These are phyloP conservation scores for Spergularia azorica DNA, from an alignment of 179 eudicot species.

Conservation along the genomic window DNA sequence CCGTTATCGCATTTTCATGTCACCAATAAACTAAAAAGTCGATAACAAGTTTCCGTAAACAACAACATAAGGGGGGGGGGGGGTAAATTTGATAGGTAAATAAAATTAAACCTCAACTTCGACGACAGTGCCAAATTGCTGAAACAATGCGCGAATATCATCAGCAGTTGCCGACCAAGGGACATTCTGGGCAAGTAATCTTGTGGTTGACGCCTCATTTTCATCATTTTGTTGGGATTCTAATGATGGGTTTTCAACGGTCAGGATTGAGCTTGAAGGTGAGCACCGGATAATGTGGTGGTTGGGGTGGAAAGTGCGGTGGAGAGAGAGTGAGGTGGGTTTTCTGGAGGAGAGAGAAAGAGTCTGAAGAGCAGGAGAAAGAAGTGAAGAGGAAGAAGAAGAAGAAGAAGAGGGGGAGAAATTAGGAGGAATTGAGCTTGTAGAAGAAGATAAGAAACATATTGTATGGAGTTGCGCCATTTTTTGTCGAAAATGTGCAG, in stretches of 20 bases:
- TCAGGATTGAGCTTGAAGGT: constrained; percentile 30
- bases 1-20: background rate
- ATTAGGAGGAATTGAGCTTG: constrained; percentile 14
- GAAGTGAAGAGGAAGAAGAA: background rate
- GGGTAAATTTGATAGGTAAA: no score
- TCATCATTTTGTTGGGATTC: constrained; percentile 24
- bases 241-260: constrained; percentile 23
- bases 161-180: constrained; percentile 74
- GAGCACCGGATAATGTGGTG: constrained; percentile 26
- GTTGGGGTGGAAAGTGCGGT: constrained; percentile 18
- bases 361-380: constrained; percentile 1
- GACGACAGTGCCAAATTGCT: constrained; percentile 67
- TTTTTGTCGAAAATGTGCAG: background rate
- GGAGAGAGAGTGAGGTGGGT: constrained; percentile 23
- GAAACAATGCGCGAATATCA: constrained; percentile 75
- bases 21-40: background rate
- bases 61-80: no score
- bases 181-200: constrained; percentile 70
- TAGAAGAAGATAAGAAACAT: constrained; percentile 24
- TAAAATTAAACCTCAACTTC: constrained; percentile 60
- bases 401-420: background rate
- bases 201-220: constrained; percentile 41
- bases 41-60: no score
- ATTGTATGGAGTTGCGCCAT: constrained; percentile 47
- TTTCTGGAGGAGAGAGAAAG: constrained; percentile 19